Evolutionary conservation across 169 alveolate genomes (phyloP).

Genomic region (Eimeria falciformis): DNA sequence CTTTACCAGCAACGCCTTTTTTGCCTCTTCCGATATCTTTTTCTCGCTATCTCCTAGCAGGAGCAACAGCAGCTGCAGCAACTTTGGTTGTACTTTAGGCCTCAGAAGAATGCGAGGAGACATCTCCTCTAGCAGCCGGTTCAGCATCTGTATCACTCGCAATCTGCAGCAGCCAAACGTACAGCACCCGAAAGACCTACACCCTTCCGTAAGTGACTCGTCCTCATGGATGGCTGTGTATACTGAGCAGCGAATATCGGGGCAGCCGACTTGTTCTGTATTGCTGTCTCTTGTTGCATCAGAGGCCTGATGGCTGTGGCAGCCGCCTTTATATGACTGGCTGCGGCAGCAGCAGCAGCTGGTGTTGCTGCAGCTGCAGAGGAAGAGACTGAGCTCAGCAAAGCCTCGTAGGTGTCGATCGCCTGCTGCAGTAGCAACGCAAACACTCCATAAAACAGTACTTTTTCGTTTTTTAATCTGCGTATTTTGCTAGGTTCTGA

Average conservation of each 20-base stretch:
- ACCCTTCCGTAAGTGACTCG: not conserved
- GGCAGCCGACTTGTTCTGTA: conserved; percentile 23
- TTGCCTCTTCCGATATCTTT: conserved; percentile 34
- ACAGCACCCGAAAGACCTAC: no score
- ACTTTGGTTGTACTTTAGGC: conserved; percentile 40
- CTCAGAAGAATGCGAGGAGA: conserved; percentile 56
- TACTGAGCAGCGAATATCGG: not conserved
- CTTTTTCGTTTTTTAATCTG: no score
- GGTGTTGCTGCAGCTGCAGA: conserved; percentile 5
- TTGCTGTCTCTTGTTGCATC: conserved; percentile 40
- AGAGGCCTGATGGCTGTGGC: conserved; percentile 52
- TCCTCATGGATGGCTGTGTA: not conserved
- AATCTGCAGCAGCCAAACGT: conserved; percentile 12
- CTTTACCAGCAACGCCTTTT: conserved; percentile 42
- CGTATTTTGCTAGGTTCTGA: not conserved
- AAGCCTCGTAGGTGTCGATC: conserved; percentile 21
- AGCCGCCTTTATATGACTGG: conserved; percentile 27
- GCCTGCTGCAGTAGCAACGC: conserved; percentile 63
- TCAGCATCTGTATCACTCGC: conserved; percentile 11
- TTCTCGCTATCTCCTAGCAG: conserved; percentile 47
- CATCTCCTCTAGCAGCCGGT: conserved; percentile 49
- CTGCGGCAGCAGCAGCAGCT: conserved; percentile 42
- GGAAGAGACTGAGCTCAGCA: conserved; percentile 36
- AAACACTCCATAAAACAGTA: no score
- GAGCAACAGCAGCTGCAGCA: conserved; percentile 62